Base-by-base conservation (phyloP, 129 eudicot species). In the Kitagawia praeruptora region DNA sequence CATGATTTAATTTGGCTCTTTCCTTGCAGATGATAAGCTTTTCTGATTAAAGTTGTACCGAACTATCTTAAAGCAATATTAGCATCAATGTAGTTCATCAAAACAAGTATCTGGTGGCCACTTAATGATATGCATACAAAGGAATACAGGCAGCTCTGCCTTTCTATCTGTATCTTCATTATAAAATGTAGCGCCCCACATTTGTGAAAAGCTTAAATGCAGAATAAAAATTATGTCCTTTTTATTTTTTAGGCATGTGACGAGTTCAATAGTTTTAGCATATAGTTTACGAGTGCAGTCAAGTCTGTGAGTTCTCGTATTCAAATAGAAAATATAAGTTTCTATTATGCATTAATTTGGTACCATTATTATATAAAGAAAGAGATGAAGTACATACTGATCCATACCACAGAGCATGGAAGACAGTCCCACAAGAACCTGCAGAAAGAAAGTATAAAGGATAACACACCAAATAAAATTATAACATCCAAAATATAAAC, bases 371-470 rank as follows among this genome's bases (percentile, higher is more conserved):
- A 74, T 70, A 23, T 4, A 78, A 80, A 77, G 70, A 75, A 82
- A 79, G 82, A 84, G 88, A 77, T 13, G 78, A 84, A 81, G 86
- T 87, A 89, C 98, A 83, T 96, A 96, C 99, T 85, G 99, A 96
- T 85, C 98, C 98, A 87, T 87, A 89, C 99, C 99, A 96, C 88
- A 90, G 85, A 77, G 93, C 99, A 87, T 96, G 99, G 75, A 90
- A 95, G 47, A 95, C 99, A 42, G 96, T 90, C 87, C 97, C 97
- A 86, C 99, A 95, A 74, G 99, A 96, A 85, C 99, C 99, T 96
- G 86, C 89, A 82, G 11, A 73, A 74, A 81, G 75, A 81, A 34
- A 37, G 38, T 42, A 21, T 42, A 25, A 56, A 71, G 79, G 73
- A 40, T 69, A 44, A 56, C 2, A 38, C 31, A 25, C 23, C 27